Evolutionary conservation across 305 asterid species (phyloP), one percentile per base, ranked within the genome.

Genomic region (Rubia peregrina): DNA sequence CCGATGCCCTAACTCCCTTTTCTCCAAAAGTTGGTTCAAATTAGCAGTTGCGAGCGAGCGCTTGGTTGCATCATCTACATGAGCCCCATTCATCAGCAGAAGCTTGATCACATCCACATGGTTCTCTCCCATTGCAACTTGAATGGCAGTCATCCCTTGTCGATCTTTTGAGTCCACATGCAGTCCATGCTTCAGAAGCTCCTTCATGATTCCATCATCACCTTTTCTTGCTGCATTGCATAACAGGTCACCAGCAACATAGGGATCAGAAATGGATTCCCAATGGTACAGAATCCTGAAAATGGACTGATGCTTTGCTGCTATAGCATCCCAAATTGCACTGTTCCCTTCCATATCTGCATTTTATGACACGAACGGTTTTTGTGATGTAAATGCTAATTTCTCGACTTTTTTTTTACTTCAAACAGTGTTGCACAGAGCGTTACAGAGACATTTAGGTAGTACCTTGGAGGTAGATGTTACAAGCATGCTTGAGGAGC

Each of bases 401-500:
- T 30, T 3, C 33, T 30, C 33, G 33, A 30, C 33, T 5, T 41
- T 1, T 41, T 6, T 41, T 41, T 41, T 41, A n/a, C 44, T 41
- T 41, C 44, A 41, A 9, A 41, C 44, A 41, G 8, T 41, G 44
- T 41, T 41, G 13, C 16, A 48, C 17, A 21, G 21, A 51, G 21
- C 17, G 57, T 51, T 51, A 51, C 57, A 17, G 22, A 51, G 6
- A 30, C 1, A 30, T 30, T 30, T 30, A 7, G 48, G 12, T 43
- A 43, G 70, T 86, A 85, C 98, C 96, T 80, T 78, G 83, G 12
- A 92, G 80, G 78, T 89, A 86, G 41, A 89, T 70, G 83, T 89
- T 89, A 30, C 95, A 89, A 5, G 83, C 95, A 71, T 90, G 96
- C 79, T 91, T 93, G 46, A 90, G 95, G 65, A 93, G 96, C 70